Base-by-base conservation (phyloP, 2,329 filamentous ascomycete genomes). In the Mycogone perniciosa region DNA sequence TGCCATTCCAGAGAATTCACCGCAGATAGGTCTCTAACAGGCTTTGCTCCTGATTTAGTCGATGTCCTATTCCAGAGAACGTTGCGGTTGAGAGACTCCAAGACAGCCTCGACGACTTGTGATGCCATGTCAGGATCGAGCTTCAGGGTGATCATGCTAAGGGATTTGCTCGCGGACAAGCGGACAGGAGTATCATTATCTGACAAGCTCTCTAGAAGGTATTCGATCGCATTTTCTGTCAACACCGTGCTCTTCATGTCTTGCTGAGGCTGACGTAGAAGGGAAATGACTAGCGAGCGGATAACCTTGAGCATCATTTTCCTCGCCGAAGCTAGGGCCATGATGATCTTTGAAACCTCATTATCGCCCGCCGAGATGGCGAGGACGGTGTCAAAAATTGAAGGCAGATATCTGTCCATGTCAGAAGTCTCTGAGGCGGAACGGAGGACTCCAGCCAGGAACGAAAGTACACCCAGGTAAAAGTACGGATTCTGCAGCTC, bases 171-270 rank as follows among this genome's bases (percentile, higher is more conserved):
- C 20, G 92, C 89, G 31, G 92, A 87, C 60, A 96, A 81, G 35
- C 93, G 79, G 9, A 99, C 91, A 0, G 90, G 89, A 0, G 91
- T 96, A 61, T 97, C 91, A 54, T 88, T 88, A 65, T 99, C 93
- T 2, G 83, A 83, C 1, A 97, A 73, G 9, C 80, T 78, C 53
- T 89, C 85, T 3, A 99, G 76, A 3, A 96, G 76, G 60, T 88
- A 84, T 48, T 90, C 87, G 58, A 99, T 89, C 4, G 87, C 81
- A 31, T 85, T 84, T 69, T 97, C 92, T 11, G 95, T 67, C 64
- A 86, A 74, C 49, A 79, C 78, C 4, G 72, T 74, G 46, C 71
- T 70, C 9, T 62, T 58, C 62, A 68, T 64, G 29, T 69, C 69
- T 44, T 69, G 70, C 4, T 66, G 59, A 11, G 73, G 66, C 54